Base-by-base conservation (phyloP, 1,139 yeast genomes). In the Nakaseomyces glabratus region DNA sequence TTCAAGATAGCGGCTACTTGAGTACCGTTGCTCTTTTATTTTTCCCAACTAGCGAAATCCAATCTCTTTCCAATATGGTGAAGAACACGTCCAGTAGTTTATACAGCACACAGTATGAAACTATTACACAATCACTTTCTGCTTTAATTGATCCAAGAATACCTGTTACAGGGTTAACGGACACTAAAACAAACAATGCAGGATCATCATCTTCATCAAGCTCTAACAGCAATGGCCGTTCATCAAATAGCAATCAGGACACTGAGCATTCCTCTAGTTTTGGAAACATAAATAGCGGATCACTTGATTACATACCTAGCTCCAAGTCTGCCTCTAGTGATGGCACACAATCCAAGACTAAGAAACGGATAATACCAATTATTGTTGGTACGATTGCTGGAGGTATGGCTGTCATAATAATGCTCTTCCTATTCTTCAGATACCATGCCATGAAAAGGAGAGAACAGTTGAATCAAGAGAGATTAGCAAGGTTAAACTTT, bases 1-100 rank as follows among this genome's bases (percentile, higher is more conserved):
- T 81, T 2, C 32, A 57, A 1, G 56, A 56, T 9, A 60, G 60
- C 30, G 58, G 58, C 36, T 80, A 80, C 54, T 69, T 80, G 30
- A 77, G 79, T 37, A 76, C 88, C 1, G 81, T 81, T 41, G 90
- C 90, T 12, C 82, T 77, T 54, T 81, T 79, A 35, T 79, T 76
- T 51, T 79, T 77, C 66, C 84, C 84, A 31, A 54, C 61, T n/a
- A 56, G 57, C 10, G 60, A 68, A 11, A 63, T 76, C 12, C 50
- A 52, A 10, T 53, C 62, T 0, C 64, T 81, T 46, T 68, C 69
- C 38, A 53, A 55, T 23, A 57, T 64, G 31, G 57, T 81, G 26
- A 57, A 61, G 33, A 59, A 71, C 39, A 35, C 62, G 0, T 48
- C 58, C 10, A 77, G 86, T 5, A 40, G 45, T 20, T 48, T 81